These are phyloP conservation scores for Cladosporium phlei DNA, from an alignment of 2,329 filamentous ascomycete genomes.

Conservation along the genomic window DNA sequence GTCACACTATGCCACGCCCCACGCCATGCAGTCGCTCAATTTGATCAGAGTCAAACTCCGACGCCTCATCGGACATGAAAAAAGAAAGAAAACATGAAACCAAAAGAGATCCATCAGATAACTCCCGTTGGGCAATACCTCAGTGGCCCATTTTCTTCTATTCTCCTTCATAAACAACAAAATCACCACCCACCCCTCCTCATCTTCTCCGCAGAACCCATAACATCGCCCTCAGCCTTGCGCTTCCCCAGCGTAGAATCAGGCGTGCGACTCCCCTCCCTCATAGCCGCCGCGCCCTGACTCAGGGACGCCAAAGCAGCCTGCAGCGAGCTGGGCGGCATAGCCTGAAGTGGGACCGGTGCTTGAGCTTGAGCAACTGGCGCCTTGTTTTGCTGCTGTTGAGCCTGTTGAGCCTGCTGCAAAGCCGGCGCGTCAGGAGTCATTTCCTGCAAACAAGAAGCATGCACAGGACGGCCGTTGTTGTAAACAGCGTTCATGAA, in stretches of 20 bases:
- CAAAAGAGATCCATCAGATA: no score
- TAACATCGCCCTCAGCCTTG: constrained; percentile 28
- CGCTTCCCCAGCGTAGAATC: constrained; percentile 31
- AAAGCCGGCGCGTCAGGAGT: constrained; percentile 3
- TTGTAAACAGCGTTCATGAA: constrained; percentile 85
- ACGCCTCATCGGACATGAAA: no score
- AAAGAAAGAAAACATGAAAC: no score
- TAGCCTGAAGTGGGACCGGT: neutral
- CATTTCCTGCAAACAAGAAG: constrained; percentile 80
- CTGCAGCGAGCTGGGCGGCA: constrained; percentile 21
- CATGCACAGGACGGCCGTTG: constrained; percentile 78
- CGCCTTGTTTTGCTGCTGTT: constrained; percentile 11
- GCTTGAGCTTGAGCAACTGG: neutral
- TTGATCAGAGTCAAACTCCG: no score
- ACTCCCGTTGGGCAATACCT: no score
- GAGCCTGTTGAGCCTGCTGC: constrained; percentile 39
- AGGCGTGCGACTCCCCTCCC: constrained; percentile 32
- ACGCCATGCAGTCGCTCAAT: no score
- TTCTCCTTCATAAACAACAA: no score
- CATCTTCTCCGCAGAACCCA: constrained; percentile 15
- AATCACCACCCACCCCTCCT: constrained; percentile 8
- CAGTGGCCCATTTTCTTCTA: no score
- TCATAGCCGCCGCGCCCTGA: constrained; percentile 16
- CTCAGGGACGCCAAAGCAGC: constrained; percentile 21
- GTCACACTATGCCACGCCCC: no score